Base-by-base conservation (phyloP, 805 yeast genomes). In the Schwanniomyces vanrijiae region DNA sequence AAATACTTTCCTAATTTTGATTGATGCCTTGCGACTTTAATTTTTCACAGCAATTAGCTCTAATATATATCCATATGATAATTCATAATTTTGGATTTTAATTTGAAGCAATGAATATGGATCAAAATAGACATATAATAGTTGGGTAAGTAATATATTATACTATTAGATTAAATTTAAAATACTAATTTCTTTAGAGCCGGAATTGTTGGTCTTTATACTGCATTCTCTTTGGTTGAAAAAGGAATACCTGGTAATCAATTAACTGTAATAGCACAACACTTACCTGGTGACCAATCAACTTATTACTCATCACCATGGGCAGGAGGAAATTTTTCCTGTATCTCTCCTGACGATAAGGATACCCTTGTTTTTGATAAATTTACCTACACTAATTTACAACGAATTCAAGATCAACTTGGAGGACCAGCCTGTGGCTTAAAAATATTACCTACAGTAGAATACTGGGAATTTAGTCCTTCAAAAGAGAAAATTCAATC, bases 211-310 rank as follows among this genome's bases (percentile, higher is more conserved):
- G 48, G 48, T 3, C 33, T 45, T 14, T 45, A 45, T 29, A 45
- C 48, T 4, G 42, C 41, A 9, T 45, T 22, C 28, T 21, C 31
- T 4, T 34, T 45, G 19, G 7, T 40, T 14, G 45, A 45, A n/a
- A 45, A 45, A 37, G 28, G 42, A 2, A 26, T 45, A 14, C 18
- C 37, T 21, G 41, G 35, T 5, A 28, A 28, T 19, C 65, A 77
- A 5, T 77, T 88, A 50, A 72, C 80, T 3, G 76, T 88, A 2
- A 55, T 84, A 16, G 92, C 88, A 6, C 80, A 85, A 57, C 78
- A 76, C 55, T 63, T 84, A 33, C 95, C 96, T 2, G 96, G 95
- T 4, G 96, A 88, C 58, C 85, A 81, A 53, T 82, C 90, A 3
- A 79, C 80, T 47, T 72, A 79, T 42, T 88, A 84, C 62, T 83